These are phyloP conservation scores for Microdochium paspali DNA, from an alignment of 2,329 filamentous ascomycete species.

Conservation along the genomic window DNA sequence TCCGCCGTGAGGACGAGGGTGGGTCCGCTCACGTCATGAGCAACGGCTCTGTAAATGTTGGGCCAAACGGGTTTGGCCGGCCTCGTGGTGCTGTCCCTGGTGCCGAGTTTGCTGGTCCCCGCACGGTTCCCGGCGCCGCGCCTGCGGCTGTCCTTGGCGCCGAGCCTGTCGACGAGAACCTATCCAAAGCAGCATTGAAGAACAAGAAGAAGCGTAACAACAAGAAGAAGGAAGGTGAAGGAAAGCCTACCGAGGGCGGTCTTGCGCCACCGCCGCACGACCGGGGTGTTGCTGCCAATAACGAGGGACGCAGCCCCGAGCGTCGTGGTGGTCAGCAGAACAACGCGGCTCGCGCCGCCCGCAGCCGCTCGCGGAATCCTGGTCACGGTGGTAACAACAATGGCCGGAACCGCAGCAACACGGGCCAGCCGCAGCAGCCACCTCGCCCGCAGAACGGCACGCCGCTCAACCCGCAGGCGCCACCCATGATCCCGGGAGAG, in stretches of 20 bases:
- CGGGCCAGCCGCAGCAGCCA: conserved; percentile 27
- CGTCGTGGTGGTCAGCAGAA: conserved; percentile 50
- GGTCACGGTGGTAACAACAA: conserved; percentile 31
- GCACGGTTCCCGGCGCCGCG: conserved; percentile 58
- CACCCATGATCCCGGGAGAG: conserved; percentile 15
- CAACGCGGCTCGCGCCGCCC: conserved; percentile 32
- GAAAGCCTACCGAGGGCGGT: conserved; percentile 36
- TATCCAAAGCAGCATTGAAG: conserved; percentile 81
- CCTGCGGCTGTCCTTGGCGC: conserved; percentile 50
- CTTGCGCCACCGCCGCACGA: conserved; percentile 36
- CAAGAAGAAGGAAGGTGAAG: conserved; percentile 82
- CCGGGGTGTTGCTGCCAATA: conserved; percentile 30
- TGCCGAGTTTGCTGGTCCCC: conserved; percentile 62
- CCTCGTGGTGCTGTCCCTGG: conserved; percentile 75
- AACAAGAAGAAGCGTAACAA: conserved; percentile 96
- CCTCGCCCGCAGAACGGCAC: conserved; percentile 16
- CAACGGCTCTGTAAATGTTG: conserved; percentile 64
- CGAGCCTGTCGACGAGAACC: conserved; percentile 56
- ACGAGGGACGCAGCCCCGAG: conserved; percentile 56
- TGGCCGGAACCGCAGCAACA: conserved; percentile 42
- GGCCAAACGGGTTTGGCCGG: conserved; percentile 72
- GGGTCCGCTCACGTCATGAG: conserved; percentile 76
- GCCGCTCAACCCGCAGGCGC: conserved; percentile 15
- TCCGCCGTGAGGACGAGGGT: conserved; percentile 96
- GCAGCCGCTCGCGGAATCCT: conserved; percentile 44